phyloP scores from a whole-genome alignment of 176 grass and related monocot genomes.

The Raddia guianensis region DNA sequence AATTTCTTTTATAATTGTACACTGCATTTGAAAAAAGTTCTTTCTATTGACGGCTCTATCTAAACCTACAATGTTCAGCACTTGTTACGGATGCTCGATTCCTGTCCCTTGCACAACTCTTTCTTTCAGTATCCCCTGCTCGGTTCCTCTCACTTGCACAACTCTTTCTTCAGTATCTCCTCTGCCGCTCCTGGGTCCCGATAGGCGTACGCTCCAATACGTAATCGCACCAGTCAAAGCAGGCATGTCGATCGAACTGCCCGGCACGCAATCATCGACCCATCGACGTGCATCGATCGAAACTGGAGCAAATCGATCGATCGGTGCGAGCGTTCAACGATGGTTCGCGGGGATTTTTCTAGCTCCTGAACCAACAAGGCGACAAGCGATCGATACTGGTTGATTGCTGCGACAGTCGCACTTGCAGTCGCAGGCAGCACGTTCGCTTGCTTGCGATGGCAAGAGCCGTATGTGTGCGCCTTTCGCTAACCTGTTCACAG shows the following conservation, averaged over 20 bases:
- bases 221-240: not conserved
- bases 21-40: no score
- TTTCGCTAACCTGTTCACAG: not conserved
- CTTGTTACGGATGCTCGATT: no score
- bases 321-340: no score
- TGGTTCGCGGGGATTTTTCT: not conserved
- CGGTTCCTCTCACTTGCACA: not conserved
- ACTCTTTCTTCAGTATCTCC: not conserved
- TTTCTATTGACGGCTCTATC: no score
- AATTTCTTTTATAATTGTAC: no score
- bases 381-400: not conserved
- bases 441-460: not conserved
- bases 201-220: not conserved
- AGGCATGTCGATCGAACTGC: not conserved
- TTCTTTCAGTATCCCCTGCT: no score
- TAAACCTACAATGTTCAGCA: no score
- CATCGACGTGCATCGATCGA: not conserved
- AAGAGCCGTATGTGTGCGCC: not conserved
- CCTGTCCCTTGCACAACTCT: no score
- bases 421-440: no score
- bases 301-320: no score
- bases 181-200: not conserved
- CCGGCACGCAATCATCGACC: not conserved
- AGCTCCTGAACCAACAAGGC: not conserved
- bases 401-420: not conserved